Evolutionary conservation across 257 asterid species (phyloP), one percentile per base, ranked within the genome.

Genomic region (Thymus mandschuricus): DNA sequence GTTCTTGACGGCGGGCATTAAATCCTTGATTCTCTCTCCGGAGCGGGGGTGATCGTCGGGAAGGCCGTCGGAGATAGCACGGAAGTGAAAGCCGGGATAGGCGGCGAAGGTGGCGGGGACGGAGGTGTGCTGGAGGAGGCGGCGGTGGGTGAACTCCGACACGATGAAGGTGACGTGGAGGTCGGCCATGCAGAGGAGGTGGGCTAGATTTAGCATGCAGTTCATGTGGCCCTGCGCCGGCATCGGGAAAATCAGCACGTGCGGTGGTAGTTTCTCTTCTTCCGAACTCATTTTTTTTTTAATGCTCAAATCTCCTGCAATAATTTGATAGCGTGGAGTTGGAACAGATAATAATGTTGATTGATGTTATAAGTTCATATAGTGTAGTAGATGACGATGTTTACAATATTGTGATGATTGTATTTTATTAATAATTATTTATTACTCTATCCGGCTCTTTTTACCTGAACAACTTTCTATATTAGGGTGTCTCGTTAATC

Each of bases 201-300:
- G 86, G 12, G 91, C 91, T 0, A 86, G 83, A 27, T 78, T 76
- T 10, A 86, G 84, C 88, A 77, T 81, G 71, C 81, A 63, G 50
- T 81, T 81, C 30, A 81, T 72, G 40, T 81, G 85, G 50, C 91
- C 81, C 68, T 69, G 85, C 10, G 82, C 15, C 8, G 84, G 88
- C 1, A 83, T 9, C 0, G 88, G 91, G 28, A 79, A 86, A 4
- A 86, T 75, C 69, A 86, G 70, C 29, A 86, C 87, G 34, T 81
- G 91, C 27, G 87, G 76, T 8, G 84, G 75, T 3, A 61, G 72
- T 0, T 71, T 35, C 27, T 56, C 57, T 74, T 35, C 27, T 1
- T 27, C 28, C 13, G 40, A 64, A 45, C 41, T 28, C 69, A 64
- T 64, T 5, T 28, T 43, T 27, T 31, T 1, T 8, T 35, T 3